Evolutionary conservation across 2,329 filamentous ascomycete species (phyloP).

Genomic region (Fusarium sp.): DNA sequence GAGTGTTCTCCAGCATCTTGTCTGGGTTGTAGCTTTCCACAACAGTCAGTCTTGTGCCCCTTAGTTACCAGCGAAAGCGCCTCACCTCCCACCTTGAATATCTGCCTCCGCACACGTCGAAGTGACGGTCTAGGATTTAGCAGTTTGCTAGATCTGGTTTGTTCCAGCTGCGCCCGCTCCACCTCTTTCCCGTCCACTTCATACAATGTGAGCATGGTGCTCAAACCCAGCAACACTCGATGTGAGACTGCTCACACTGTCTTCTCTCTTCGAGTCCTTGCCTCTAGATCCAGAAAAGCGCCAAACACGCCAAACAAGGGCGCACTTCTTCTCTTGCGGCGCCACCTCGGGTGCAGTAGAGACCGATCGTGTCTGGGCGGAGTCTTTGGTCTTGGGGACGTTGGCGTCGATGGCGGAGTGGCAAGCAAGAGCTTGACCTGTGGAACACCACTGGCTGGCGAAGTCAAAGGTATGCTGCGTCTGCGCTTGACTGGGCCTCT

Average conservation of each 20-base stretch:
- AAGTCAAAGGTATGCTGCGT: conserved; percentile 21
- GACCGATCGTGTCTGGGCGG: conserved; percentile 1
- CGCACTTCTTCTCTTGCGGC: not conserved
- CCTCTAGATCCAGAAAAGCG: not conserved
- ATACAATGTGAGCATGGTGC: not conserved
- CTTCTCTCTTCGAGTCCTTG: not conserved
- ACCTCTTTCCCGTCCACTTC: not conserved
- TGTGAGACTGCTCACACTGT: not conserved
- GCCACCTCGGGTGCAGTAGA: conserved; percentile 19
- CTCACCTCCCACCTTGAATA: not conserved
- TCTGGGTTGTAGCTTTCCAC: not conserved
- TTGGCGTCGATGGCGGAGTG: not conserved
- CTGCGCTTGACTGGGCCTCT: conserved; percentile 1
- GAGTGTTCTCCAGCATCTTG: not conserved
- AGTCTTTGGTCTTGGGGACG: not conserved
- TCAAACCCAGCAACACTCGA: not conserved
- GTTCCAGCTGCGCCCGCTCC: not conserved
- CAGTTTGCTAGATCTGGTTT: not conserved
- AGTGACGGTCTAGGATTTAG: not conserved
- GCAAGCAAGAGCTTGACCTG: conserved; percentile 26
- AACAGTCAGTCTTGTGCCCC: not conserved
- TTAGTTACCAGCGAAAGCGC: not conserved
- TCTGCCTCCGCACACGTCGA: not conserved
- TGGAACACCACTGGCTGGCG: conserved; percentile 1
- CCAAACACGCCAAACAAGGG: not conserved